Percentiles rank a stretch among this genome's conserved stretches.
Evolutionary conservation across 1,139 yeast species (phyloP).

Genomic region (Protomyces macrosporus): DNA sequence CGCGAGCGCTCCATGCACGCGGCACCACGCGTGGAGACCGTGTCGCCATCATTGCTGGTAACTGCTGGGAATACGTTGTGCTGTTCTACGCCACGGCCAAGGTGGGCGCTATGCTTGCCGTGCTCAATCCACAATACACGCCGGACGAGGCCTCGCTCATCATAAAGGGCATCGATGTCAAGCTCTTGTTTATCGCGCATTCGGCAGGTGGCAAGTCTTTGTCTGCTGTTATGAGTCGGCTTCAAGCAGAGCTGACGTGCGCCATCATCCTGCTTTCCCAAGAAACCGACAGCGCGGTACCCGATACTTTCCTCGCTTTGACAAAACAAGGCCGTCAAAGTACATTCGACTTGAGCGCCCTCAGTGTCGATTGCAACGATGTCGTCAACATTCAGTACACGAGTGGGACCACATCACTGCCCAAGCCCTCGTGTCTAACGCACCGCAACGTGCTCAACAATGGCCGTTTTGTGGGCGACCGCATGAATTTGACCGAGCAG

Average conservation of each 20-base stretch:
- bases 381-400: constrained; percentile 49
- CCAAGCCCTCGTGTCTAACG: constrained; percentile 65
- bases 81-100: constrained; percentile 38
- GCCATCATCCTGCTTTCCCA: not conserved
- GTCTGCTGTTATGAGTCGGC: constrained; percentile 16
- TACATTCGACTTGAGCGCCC: constrained; percentile 25
- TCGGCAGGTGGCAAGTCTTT: constrained; percentile 30
- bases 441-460: constrained; percentile 44
- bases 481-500: constrained; percentile 37
- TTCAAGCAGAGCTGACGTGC: not conserved
- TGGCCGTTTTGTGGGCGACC: constrained; percentile 36
- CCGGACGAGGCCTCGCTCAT: constrained; percentile 36
- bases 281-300: not conserved
- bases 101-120: constrained; percentile 38
- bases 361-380: constrained; percentile 36
- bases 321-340: too few species aligned
- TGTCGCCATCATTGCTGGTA: constrained; percentile 39
- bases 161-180: constrained; percentile 34
- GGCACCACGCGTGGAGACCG: constrained; percentile 36
- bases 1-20: constrained; percentile 11
- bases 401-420: constrained; percentile 65
- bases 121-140: constrained; percentile 39
- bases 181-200: constrained; percentile 35
- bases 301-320: too few species aligned
- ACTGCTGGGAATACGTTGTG: constrained; percentile 38